Percentiles rank a stretch among this genome's conserved stretches.
Evolutionary conservation across 495 filamentous ascomycete genomes (phyloP).

Genomic region (Podospora australis): DNA sequence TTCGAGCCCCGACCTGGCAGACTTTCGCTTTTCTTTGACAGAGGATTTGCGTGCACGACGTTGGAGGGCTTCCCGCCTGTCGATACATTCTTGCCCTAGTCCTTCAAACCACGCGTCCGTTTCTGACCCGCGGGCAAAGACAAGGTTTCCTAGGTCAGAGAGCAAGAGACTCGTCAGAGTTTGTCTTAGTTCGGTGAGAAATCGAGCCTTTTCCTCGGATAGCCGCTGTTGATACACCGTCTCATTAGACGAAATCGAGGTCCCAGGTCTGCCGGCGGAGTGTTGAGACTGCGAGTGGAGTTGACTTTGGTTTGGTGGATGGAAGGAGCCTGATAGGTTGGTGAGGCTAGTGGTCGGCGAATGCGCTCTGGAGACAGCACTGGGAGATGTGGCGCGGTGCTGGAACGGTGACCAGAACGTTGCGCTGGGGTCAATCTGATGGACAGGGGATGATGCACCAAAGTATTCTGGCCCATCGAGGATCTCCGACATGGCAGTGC

Average conservation of each 20-base stretch:
- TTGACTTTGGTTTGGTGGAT: constrained; percentile 32
- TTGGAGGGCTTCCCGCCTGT: constrained; percentile 61
- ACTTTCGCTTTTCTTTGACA: constrained; percentile 43
- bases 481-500: constrained; percentile 52
- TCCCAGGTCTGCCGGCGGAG: constrained; percentile 42
- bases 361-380: constrained; percentile 49
- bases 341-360: constrained; percentile 51
- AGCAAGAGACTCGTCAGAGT: constrained; percentile 77
- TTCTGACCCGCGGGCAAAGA: constrained; percentile 82
- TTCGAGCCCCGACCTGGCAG: constrained; percentile 28
- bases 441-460: constrained; percentile 57
- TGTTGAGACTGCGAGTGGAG: constrained; percentile 36
- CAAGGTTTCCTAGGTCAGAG: constrained; percentile 79
- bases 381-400: constrained; percentile 53
- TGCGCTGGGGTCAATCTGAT: constrained; percentile 68
- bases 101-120: constrained; percentile 87
- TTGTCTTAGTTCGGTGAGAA: constrained; percentile 70
- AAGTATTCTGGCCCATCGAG: constrained; percentile 67
- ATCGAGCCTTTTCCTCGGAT: constrained; percentile 51
- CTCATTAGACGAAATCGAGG: constrained; percentile 53
- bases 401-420: constrained; percentile 89
- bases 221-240: constrained; percentile 50
- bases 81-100: constrained; percentile 70
- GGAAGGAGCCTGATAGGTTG: constrained; percentile 42
- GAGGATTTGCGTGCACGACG: constrained; percentile 34